Evolutionary conservation across 352 stramenopile species (phyloP).

Genomic region (Globisporangium takayamanum): DNA sequence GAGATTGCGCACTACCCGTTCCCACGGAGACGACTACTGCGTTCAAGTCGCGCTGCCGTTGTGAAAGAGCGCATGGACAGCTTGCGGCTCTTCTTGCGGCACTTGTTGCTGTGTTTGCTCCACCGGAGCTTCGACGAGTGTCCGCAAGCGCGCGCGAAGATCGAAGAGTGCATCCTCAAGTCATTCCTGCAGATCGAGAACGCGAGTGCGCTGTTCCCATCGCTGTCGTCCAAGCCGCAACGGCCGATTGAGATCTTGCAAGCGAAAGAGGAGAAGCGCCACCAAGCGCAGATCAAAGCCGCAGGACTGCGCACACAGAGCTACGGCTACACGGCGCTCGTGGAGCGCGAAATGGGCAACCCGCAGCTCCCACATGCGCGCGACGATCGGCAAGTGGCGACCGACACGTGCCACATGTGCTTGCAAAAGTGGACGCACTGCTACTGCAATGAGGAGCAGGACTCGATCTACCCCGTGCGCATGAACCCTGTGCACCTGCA

Average conservation of each 20-base stretch:
- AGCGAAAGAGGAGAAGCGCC: conserved; percentile 63
- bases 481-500: conserved; percentile 13
- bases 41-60: conserved; percentile 55
- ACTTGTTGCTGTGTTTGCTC: conserved; percentile 71
- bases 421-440: conserved; percentile 85
- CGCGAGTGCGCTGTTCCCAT: conserved; percentile 41
- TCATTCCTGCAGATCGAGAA: conserved; percentile 77
- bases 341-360: conserved; percentile 29
- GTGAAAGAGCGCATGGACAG: conserved; percentile 86
- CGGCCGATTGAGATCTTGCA: conserved; percentile 52
- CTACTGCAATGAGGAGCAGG: conserved; percentile 82
- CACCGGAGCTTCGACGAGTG: conserved; percentile 66
- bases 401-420: conserved; percentile 71
- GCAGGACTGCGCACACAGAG: conserved; percentile 51
- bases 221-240: conserved; percentile 42
- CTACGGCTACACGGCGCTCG: conserved; percentile 27
- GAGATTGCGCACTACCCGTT: conserved; percentile 78
- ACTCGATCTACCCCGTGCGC: conserved; percentile 47
- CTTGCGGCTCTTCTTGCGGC: conserved; percentile 64
- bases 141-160: conserved; percentile 51
- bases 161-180: conserved; percentile 65
- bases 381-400: conserved; percentile 40
- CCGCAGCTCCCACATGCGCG: conserved; percentile 22
- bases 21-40: conserved; percentile 62
- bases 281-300: conserved; percentile 58